phyloP scores from a whole-genome alignment of 2,329 filamentous ascomycete species.

The Aspergillus terreus region DNA sequence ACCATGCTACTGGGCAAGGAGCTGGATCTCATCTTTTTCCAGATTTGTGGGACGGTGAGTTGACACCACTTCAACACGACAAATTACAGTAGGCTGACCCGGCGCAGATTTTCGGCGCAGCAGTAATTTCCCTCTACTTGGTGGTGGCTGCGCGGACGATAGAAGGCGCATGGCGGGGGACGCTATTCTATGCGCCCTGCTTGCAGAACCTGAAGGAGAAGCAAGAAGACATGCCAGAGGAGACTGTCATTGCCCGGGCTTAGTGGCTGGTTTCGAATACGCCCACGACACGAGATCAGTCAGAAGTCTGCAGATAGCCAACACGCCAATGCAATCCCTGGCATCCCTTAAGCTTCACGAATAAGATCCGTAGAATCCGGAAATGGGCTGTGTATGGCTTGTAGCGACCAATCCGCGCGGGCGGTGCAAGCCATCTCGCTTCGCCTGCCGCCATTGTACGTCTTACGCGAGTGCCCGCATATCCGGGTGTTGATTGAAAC shows the following conservation, averaged over 20 bases:
- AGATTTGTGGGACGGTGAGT: constrained; percentile 47
- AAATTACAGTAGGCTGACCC: neutral
- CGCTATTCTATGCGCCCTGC: constrained; percentile 50
- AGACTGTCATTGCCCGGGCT: neutral
- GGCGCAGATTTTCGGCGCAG: constrained; percentile 41
- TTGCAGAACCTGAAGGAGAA: constrained; percentile 33
- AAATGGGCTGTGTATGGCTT: neutral
- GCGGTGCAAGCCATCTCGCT: neutral
- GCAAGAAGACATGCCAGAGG: constrained; percentile 8
- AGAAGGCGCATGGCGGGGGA: constrained; percentile 42
- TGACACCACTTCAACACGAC: neutral
- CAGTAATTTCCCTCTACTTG: constrained; percentile 50
- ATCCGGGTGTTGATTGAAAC: neutral
- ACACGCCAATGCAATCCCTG: neutral
- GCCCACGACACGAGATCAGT: neutral
- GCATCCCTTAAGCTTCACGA: neutral
- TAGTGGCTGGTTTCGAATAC: no score
- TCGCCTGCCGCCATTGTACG: neutral
- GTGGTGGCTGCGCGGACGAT: constrained; percentile 47
- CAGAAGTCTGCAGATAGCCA: neutral
- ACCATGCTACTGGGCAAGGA: constrained; percentile 43
- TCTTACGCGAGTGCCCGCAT: neutral
- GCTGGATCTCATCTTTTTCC: constrained; percentile 51
- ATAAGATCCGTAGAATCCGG: neutral
- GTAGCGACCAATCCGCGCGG: neutral